Evolutionary conservation across 2,329 filamentous ascomycete species (phyloP).

Genomic region (Exophiala calicioides): DNA sequence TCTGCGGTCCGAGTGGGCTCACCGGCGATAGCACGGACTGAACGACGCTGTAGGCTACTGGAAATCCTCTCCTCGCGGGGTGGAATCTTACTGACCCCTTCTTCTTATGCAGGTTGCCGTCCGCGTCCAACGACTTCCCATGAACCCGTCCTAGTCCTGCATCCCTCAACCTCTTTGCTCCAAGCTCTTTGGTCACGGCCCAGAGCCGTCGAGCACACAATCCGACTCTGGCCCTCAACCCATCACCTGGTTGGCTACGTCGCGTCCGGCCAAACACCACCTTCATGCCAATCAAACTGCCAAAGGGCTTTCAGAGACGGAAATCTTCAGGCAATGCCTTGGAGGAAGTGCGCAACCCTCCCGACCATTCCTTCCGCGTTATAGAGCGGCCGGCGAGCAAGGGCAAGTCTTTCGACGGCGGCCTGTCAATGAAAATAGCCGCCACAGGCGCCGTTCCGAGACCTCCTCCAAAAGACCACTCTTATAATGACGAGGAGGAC

Average conservation of each 20-base stretch:
- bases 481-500: slow-evolving; percentile 35
- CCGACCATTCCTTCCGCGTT: slow-evolving; percentile 54
- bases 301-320: slow-evolving; percentile 54
- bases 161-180: slow-evolving; percentile 12
- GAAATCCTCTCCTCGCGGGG: not conserved
- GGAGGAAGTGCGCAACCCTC: slow-evolving; percentile 47
- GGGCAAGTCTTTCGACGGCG: slow-evolving; percentile 47
- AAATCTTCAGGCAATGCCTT: slow-evolving; percentile 58
- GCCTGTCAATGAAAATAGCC: slow-evolving; percentile 36
- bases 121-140: slow-evolving; percentile 17
- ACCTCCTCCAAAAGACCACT: slow-evolving; percentile 38
- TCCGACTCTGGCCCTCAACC: slow-evolving; percentile 4
- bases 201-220: slow-evolving; percentile 4
- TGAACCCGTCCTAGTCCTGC: slow-evolving; percentile 20
- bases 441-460: slow-evolving; percentile 33
- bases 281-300: slow-evolving; percentile 58
- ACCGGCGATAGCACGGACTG: not conserved
- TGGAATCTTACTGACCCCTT: slow-evolving; percentile 17
- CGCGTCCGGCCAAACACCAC: slow-evolving; percentile 19
- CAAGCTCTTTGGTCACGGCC: slow-evolving; percentile 10
- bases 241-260: slow-evolving; percentile 14
- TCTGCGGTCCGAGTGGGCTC: slow-evolving; percentile 2
- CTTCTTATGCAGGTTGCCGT: slow-evolving; percentile 22
- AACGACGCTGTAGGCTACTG: not conserved
- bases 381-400: slow-evolving; percentile 51